These are phyloP conservation scores for Neofusicoccum sp. DNA, from an alignment of 2,329 filamentous ascomycete species.

Conservation along the genomic window DNA sequence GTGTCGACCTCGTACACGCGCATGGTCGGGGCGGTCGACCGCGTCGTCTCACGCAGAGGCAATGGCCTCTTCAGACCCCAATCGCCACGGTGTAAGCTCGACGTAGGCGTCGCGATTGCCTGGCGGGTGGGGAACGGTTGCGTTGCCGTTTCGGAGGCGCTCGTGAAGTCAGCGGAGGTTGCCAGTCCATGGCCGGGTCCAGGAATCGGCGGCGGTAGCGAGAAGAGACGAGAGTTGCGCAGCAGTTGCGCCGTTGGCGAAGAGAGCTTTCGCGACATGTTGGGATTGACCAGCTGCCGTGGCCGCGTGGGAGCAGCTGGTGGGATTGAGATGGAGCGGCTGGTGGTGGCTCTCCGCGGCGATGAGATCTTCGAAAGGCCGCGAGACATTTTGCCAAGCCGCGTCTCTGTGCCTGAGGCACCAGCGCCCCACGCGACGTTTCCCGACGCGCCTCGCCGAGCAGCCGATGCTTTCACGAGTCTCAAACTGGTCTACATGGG, in stretches of 20 bases:
- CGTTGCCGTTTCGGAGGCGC: constrained; percentile 68
- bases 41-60: constrained; percentile 71
- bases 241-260: constrained; percentile 69
- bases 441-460: too few relatives aligned
- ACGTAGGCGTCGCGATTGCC: constrained; percentile 72
- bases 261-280: constrained; percentile 28
- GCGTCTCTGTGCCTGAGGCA: not conserved
- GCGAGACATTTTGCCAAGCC: constrained; percentile 8
- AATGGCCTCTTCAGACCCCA: constrained; percentile 90
- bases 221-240: constrained; percentile 85
- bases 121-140: constrained; percentile 77
- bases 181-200: constrained; percentile 48
- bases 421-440: too few relatives aligned
- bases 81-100: constrained; percentile 74
- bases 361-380: constrained; percentile 7
- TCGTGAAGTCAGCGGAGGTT: constrained; percentile 39
- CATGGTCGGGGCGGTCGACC: constrained; percentile 68
- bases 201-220: constrained; percentile 74
- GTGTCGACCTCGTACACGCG: constrained; percentile 78
- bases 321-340: not conserved
- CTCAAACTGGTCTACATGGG: too few relatives aligned
- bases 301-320: constrained; percentile 3
- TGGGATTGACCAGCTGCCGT: constrained; percentile 25
- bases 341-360: not conserved
- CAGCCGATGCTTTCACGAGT: too few relatives aligned